A percentile compares a stretch with the other conserved stretches of the same genome.
These are phyloP conservation scores for Schwanniomyces yamadae DNA, from an alignment of 805 yeast genomes.

Conservation along the genomic window DNA sequence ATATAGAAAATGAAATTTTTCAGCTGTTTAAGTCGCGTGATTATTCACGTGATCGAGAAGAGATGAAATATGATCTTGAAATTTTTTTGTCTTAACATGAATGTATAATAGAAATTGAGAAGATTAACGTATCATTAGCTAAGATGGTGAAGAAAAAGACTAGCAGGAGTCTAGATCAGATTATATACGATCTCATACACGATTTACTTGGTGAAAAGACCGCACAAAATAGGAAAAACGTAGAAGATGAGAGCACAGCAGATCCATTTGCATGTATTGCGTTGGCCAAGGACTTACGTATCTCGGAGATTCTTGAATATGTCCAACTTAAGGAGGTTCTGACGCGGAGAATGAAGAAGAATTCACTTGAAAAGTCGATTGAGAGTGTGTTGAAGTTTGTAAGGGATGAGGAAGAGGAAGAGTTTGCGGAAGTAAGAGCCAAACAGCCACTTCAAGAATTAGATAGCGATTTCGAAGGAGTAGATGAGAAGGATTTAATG, in stretches of 20 bases:
- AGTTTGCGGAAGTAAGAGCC: conserved; percentile 39
- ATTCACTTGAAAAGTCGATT: conserved; percentile 59
- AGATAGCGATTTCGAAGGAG: conserved; percentile 43
- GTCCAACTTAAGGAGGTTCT: conserved; percentile 66
- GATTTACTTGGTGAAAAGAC: conserved; percentile 61
- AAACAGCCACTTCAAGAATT: conserved; percentile 17
- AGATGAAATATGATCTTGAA: too few species aligned
- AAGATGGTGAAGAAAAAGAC: conserved; percentile 13
- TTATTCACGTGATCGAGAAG: too few species aligned
- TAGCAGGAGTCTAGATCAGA: conserved; percentile 46
- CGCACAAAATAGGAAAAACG: conserved; percentile 33
- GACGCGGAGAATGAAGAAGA: conserved; percentile 67
- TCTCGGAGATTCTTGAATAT: conserved; percentile 52
- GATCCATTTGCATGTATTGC: conserved; percentile 48
- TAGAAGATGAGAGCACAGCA: conserved; percentile 28
- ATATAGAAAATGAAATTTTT: too few species aligned
- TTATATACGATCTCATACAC: conserved; percentile 55
- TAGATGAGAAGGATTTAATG: conserved; percentile 52
- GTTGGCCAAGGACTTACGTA: conserved; percentile 58
- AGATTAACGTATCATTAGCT: neutral
- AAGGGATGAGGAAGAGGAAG: conserved; percentile 60
- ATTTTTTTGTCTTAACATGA: too few species aligned
- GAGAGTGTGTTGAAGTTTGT: conserved; percentile 56
- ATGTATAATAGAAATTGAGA: too few species aligned
- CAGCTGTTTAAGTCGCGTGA: too few species aligned